Percentiles rank a stretch among this genome's conserved stretches.
These are phyloP conservation scores for Microcyclospora tardicrescens DNA, from an alignment of 2,329 filamentous ascomycete species.

Conservation along the genomic window DNA sequence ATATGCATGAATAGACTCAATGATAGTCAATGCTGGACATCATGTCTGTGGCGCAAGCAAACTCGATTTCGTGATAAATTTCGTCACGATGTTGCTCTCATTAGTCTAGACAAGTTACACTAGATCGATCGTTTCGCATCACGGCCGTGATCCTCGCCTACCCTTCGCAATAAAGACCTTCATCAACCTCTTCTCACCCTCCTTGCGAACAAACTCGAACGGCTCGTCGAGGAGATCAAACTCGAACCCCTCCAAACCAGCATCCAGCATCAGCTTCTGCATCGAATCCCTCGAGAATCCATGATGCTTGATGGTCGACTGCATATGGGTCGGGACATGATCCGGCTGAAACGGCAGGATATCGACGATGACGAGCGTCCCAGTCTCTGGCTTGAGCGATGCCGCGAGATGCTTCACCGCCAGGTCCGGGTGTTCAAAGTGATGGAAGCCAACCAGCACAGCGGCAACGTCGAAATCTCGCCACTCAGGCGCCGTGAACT, in stretches of 20 bases:
- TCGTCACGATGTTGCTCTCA: too few relatives aligned
- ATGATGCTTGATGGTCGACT: conserved; percentile 22
- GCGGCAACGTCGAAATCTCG: conserved; percentile 31
- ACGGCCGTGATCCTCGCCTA: too few relatives aligned
- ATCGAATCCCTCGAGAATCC: conserved; percentile 18
- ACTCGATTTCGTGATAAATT: too few relatives aligned
- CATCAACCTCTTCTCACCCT: too few relatives aligned
- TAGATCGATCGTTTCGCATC: too few relatives aligned
- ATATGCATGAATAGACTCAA: too few relatives aligned
- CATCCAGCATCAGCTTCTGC: conserved; percentile 14
- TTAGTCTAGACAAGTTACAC: too few relatives aligned
- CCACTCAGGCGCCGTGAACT: conserved; percentile 20
- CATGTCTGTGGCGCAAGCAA: too few relatives aligned
- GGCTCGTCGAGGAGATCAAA: conserved; percentile 17
- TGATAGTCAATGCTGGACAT: too few relatives aligned
- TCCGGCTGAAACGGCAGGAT: conserved; percentile 14
- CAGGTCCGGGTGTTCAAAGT: conserved; percentile 24
- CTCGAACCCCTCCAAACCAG: conserved; percentile 19
- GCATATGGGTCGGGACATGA: conserved; percentile 12
- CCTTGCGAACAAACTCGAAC: too few relatives aligned
- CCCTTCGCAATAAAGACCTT: too few relatives aligned
- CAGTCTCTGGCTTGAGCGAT: conserved; percentile 15
- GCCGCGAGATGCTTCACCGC: conserved; percentile 16
- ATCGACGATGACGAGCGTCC: conserved; percentile 19
- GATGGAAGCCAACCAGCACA: conserved; percentile 34